Evolutionary conservation across 768 basidiomycete species (phyloP).

Genomic region (Boletus pseudopeckii): DNA sequence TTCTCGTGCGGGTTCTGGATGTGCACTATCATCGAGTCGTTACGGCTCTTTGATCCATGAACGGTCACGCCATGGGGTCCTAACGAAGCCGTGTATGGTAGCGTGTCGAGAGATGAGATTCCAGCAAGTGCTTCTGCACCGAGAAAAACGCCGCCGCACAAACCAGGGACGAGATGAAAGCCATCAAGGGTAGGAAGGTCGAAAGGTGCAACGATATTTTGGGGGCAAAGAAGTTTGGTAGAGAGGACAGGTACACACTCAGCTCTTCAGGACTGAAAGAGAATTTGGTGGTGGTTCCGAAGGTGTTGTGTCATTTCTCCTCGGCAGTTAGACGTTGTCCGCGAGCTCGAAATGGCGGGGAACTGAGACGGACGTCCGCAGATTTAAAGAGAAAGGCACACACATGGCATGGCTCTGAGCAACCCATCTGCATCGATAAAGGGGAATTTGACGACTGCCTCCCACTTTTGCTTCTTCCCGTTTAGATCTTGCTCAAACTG

Average conservation of each 20-base stretch:
- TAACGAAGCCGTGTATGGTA: too few relatives aligned
- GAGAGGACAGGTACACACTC: slow-evolving; percentile 76
- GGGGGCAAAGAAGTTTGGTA: slow-evolving; percentile 95
- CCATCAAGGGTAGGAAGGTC: slow-evolving; percentile 85
- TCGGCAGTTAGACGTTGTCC: slow-evolving; percentile 74
- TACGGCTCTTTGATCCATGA: too few relatives aligned
- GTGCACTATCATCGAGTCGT: too few relatives aligned
- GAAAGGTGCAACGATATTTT: slow-evolving; percentile 83
- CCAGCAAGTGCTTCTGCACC: too few relatives aligned
- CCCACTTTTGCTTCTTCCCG: too few relatives aligned
- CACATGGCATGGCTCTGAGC: slow-evolving; percentile 78
- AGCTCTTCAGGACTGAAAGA: slow-evolving; percentile 60
- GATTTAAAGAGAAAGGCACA: neutral
- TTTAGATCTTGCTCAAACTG: too few relatives aligned
- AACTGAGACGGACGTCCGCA: neutral
- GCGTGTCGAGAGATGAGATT: too few relatives aligned
- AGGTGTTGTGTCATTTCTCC: slow-evolving; percentile 71
- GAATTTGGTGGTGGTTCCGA: slow-evolving; percentile 81
- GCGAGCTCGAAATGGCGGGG: slow-evolving; percentile 46
- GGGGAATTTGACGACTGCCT: too few relatives aligned
- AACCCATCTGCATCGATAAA: slow-evolving; percentile 86
- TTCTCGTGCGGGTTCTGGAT: too few relatives aligned
- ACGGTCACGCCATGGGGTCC: too few relatives aligned
- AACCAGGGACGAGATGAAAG: slow-evolving; percentile 79
- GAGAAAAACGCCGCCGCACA: slow-evolving; percentile 81